phyloP scores from a whole-genome alignment of 208 protist genomes.

The Phytomonas francai region DNA sequence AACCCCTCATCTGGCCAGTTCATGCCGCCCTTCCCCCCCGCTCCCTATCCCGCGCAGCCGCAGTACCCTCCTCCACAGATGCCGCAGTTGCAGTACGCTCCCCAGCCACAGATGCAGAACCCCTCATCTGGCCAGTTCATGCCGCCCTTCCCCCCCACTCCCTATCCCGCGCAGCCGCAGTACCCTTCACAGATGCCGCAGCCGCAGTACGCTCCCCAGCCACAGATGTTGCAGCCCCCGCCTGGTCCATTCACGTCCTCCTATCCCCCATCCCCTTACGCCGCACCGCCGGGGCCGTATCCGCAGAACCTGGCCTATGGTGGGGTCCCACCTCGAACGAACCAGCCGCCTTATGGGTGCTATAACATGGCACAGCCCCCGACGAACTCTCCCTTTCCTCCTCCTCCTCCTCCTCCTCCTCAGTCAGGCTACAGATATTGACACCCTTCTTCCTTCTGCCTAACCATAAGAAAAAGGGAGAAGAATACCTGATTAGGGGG shows the following conservation, averaged over 20 bases:
- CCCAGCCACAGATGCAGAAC: no score
- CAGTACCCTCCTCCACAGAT: conserved; percentile 10
- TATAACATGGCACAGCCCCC: no score
- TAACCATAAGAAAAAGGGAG: no score
- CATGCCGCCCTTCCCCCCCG: conserved; percentile 8
- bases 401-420: no score
- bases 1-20: conserved; percentile 5
- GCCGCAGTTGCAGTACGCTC: conserved; percentile 7
- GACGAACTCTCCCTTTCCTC: no score
- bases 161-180: conserved; percentile 12
- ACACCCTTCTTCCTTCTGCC: no score
- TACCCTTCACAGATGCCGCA: conserved; percentile 5
- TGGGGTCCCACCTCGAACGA: no score
- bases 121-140: no score
- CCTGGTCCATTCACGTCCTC: conserved; percentile 14
- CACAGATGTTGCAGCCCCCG: conserved; percentile 2
- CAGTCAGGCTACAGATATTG: no score
- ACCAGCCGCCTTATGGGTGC: no score
- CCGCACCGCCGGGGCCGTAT: conserved; percentile 13
- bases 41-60: conserved; percentile 15
- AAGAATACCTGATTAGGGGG: no score
- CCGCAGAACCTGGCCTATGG: conserved; percentile 1
- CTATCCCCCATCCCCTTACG: conserved; percentile 20
- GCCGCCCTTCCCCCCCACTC: conserved; percentile 17
- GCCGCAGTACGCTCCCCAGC: not conserved